Evolutionary conservation across 2,329 filamentous ascomycete species (phyloP).

Genomic region (Xylariales sp.): DNA sequence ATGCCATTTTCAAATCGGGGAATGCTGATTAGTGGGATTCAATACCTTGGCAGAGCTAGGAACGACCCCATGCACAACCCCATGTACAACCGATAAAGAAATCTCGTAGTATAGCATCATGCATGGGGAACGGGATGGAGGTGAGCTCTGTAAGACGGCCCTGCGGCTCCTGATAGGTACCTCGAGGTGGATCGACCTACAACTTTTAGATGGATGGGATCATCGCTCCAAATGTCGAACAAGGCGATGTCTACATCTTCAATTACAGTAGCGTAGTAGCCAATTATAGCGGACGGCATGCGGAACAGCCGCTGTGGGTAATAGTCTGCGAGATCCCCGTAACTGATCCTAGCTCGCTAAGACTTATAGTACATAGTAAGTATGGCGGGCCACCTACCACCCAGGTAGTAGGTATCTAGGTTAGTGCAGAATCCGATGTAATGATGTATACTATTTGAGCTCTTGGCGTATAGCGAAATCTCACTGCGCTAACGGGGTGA

Average conservation of each 20-base stretch:
- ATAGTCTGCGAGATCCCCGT: conserved; percentile 19
- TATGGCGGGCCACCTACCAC: no score
- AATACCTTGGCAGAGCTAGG: background rate
- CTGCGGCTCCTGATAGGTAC: no score
- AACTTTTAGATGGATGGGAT: no score
- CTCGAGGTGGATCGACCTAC: no score
- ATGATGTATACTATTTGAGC: no score
- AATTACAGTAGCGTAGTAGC: background rate
- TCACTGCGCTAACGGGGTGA: no score
- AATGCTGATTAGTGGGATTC: background rate
- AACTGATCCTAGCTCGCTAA: background rate
- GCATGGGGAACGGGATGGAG: no score
- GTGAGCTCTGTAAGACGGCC: no score
- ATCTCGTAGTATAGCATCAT: no score
- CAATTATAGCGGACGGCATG: background rate
- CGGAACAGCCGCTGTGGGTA: conserved; percentile 26
- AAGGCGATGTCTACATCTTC: background rate
- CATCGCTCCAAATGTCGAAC: conserved; percentile 2
- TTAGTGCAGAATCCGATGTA: no score
- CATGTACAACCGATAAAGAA: background rate
- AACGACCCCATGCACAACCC: background rate
- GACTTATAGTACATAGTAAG: background rate
- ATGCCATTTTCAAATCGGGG: background rate
- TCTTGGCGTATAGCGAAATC: no score
- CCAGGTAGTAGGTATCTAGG: no score